Conservation (phyloP, 768 basidiomycete species). For the Hygrophorus pudorinus region DNA sequence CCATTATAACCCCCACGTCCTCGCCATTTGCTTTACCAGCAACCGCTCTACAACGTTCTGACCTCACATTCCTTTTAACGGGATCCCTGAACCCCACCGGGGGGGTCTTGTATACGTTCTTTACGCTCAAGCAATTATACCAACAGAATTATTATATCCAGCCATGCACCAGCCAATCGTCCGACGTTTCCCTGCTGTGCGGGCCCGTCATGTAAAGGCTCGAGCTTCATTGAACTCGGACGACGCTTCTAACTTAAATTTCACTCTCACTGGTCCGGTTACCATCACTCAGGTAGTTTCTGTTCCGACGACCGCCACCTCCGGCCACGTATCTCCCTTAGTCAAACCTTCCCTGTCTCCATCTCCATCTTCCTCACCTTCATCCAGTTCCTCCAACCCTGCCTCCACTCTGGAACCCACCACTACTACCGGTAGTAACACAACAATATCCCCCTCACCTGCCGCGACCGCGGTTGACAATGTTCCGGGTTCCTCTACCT, state of each 20-base stretch:
- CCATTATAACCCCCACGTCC: no score
- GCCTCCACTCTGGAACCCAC: neutral
- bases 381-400: neutral
- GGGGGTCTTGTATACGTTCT: neutral
- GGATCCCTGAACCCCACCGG: neutral
- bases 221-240: neutral
- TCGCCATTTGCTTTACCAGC: no score
- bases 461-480: neutral
- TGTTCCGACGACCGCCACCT: neutral
- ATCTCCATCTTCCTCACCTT: neutral
- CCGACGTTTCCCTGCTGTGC: conserved; percentile 8
- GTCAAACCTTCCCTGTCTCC: neutral
- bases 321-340: neutral
- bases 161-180: conserved; percentile 4
- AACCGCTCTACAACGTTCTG: no score
- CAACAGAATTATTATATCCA: neutral
- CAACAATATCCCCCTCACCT: neutral
- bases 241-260: neutral
- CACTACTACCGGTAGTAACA: neutral
- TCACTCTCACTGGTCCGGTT: conserved; percentile 7
- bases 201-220: conserved; percentile 6
- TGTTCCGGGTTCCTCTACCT: conserved; percentile 2
- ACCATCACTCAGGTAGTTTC: conserved; percentile 2
- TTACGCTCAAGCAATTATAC: neutral
- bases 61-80: no score